Base-by-base conservation (phyloP, 164 flowering plant genomes). In the Sedum album region DNA sequence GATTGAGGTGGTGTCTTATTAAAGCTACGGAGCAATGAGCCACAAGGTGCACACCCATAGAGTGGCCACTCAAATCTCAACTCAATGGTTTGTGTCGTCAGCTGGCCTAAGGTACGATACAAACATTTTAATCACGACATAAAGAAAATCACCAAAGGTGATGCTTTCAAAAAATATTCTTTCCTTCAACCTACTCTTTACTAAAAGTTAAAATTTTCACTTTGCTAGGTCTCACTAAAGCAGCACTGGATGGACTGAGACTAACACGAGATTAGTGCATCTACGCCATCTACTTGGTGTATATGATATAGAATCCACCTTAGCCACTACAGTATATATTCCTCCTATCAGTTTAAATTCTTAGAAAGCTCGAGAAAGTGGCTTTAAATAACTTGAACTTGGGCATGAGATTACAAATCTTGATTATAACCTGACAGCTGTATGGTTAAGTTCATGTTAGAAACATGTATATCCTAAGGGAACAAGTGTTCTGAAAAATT, bases 61-160 rank as follows among this genome's bases (percentile, higher is more conserved):
- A 25, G 28, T 53, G 60, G 60, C 60, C 30, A 53, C 60, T 21
- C 60, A 53, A 30, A 53, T 53, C 48, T 44, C 28, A 53, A 53
- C 60, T 53, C 60, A 53, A 1, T 44, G 48, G 48, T 3, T 15
- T 17, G 17, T 44, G 48, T 44, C 28, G 60, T 53, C 60, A 53
- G 60, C 60, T 23, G 15, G 48, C 18, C 15, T 44, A 44, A 13
- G 60, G 38, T 35, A 35, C 38, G 7, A 35, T 53, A 53, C 60
- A 53, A 53, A 23, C 60, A 53, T 21, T 4, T 2, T 30, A 53
- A 53, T 53, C 28, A 53, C 60, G 8, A 23, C 60, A 53, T 23
- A 53, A 53, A 53, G 14, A 23, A 53, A 53, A 23, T 21, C 25
- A 10, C 51, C 51, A 46, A 46, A 44, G 18, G 51, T 18, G 23